These are phyloP conservation scores for Brassica hybrid DNA, from an alignment of 441 rosid species.

Conservation along the genomic window DNA sequence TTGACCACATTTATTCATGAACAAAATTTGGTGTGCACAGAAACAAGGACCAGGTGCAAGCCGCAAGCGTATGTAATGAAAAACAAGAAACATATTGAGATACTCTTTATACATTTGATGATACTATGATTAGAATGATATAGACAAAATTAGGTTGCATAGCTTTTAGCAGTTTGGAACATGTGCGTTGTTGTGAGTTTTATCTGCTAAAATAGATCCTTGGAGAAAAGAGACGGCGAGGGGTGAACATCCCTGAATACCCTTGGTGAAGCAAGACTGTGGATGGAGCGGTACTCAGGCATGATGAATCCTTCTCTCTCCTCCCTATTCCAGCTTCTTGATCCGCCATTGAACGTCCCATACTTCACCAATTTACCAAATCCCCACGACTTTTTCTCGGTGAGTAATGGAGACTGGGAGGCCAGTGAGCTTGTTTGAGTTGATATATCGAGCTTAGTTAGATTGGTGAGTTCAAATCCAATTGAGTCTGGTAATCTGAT, in stretches of 20 bases:
- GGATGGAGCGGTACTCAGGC: conserved; percentile 55
- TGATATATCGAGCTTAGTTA: conserved; percentile 67
- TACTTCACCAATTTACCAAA: conserved; percentile 62
- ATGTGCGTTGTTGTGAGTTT: conserved; percentile 9
- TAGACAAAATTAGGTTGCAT: conserved; percentile 8
- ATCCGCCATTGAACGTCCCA: conserved; percentile 57
- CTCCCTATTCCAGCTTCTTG: conserved; percentile 29
- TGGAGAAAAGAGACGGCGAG: conserved; percentile 74
- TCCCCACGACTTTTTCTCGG: conserved; percentile 66
- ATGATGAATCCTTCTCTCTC: conserved; percentile 53
- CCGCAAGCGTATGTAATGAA: background rate
- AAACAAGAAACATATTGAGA: conserved; percentile 24
- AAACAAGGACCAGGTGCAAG: conserved; percentile 1
- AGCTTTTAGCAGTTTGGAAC: conserved; percentile 1
- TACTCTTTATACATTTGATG: conserved; percentile 15
- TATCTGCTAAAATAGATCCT: conserved; percentile 49
- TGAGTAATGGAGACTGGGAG: conserved; percentile 77
- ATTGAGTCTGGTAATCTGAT: conserved; percentile 65
- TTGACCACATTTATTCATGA: conserved; percentile 21
- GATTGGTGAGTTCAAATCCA: conserved; percentile 64
- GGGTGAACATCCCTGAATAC: conserved; percentile 66
- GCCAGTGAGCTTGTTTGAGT: conserved; percentile 68
- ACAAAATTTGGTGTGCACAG: conserved; percentile 29
- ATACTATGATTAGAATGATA: background rate
- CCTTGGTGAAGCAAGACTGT: conserved; percentile 64